Base-by-base conservation (phyloP, 305 asterid species). In the Solanum aculeatissimum region DNA sequence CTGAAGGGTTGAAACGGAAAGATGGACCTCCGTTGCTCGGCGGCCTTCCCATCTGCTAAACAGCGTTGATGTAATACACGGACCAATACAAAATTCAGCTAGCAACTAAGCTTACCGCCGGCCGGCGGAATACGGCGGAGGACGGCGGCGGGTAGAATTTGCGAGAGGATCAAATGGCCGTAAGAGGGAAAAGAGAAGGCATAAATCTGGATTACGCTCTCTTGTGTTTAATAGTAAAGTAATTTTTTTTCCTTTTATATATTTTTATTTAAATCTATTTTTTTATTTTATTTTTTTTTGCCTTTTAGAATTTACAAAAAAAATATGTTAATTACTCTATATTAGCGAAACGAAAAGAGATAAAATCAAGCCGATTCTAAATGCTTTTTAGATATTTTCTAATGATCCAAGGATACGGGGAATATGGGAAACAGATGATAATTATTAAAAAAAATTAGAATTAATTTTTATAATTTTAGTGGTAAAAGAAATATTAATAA, bases 21-120 rank as follows among this genome's bases (percentile, higher is more conserved):
- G 97, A 91, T 45, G 98, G 98, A 47, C 93, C 98, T 84, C 99
- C 99, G 83, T 95, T 92, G 92, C 95, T 94, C 83, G 98, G 97
- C 72, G 97, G 98, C 71, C 99, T 92, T 58, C 99, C 99, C 99
- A 95, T 94, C 87, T 85, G 88, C 74, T 53, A 58, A 29, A 40
- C 49, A 57, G 25, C 81, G 60, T 4, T 74, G 58, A 71, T 71
- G 80, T 11, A 70, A n/a, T 5, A 70, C 79, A n/a, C 2, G 40
- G 6, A 35, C 40, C 79, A 71, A 21, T 42, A 40, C 19, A 70
- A 70, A 70, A 38, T 7, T 69, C 78, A 38, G 53, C 25, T 12
- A 70, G 54, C 54, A 70, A 42, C 29, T n/a, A 19, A 70, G 1
- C 54, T 25, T 42, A 6, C 79, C 42, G 81, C 40, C 58, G 58